Percentiles rank a stretch among this genome's conserved stretches.
phyloP scores from a whole-genome alignment of 2,329 filamentous ascomycete genomes.

The Talaromyces sp. region DNA sequence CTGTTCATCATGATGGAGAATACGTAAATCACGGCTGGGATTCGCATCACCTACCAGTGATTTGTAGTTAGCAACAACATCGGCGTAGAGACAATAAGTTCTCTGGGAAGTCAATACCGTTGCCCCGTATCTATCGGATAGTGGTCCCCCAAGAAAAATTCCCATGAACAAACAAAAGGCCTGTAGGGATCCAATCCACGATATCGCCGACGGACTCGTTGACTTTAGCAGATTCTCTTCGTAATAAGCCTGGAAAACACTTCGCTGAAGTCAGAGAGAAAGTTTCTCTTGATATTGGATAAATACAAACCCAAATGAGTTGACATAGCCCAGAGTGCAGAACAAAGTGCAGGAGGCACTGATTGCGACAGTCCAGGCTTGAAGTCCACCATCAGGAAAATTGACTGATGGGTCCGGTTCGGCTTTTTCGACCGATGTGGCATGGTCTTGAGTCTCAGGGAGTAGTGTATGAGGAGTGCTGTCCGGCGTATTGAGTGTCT shows the following conservation, averaged over 20 bases:
- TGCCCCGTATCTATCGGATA: background rate
- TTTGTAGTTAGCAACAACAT: background rate
- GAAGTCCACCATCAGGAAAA: background rate
- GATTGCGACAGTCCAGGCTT: background rate
- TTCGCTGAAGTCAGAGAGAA: background rate
- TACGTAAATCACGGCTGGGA: slow-evolving; percentile 24
- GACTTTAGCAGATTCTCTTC: background rate
- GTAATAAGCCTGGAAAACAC: background rate
- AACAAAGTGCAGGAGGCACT: background rate
- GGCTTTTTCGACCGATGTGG: background rate
- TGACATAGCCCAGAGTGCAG: background rate
- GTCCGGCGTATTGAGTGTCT: background rate
- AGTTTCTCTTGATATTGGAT: background rate
- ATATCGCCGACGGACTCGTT: background rate
- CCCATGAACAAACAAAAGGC: background rate
- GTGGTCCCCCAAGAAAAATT: background rate
- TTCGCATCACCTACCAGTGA: background rate
- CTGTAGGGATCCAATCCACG: background rate
- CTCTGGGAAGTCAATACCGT: background rate
- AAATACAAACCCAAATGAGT: background rate
- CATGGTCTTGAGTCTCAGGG: background rate
- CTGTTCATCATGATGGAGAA: slow-evolving; percentile 38
- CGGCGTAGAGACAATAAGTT: background rate
- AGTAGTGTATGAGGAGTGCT: background rate
- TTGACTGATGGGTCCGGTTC: background rate